Evolutionary conservation across 495 filamentous ascomycete species (phyloP).

Genomic region (Penicillium samsonianum): DNA sequence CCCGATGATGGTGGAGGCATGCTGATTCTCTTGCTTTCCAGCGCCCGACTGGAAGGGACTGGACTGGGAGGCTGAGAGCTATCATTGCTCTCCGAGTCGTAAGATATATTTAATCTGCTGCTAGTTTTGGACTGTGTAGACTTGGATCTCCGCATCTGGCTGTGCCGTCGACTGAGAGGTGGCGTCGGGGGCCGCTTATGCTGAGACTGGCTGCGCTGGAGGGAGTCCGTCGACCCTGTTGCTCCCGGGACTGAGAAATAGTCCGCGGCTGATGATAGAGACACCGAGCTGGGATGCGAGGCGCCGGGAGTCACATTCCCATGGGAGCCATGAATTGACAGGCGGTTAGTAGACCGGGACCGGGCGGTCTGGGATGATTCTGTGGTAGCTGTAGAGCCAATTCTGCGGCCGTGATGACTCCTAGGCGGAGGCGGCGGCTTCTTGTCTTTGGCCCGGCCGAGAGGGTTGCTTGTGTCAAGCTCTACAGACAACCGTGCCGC

Average conservation of each 20-base stretch:
- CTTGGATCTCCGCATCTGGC: conserved; percentile 48
- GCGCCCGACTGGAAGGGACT: conserved; percentile 20
- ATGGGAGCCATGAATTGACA: conserved; percentile 33
- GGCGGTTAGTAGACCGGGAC: conserved; percentile 29
- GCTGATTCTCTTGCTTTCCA: conserved; percentile 25
- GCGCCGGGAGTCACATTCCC: conserved; percentile 28
- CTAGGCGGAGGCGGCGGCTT: conserved; percentile 60
- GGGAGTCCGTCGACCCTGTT: conserved; percentile 26
- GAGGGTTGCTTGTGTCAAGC: conserved; percentile 39
- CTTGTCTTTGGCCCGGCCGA: conserved; percentile 32
- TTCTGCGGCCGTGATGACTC: conserved; percentile 69
- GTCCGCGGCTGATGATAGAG: conserved; percentile 44
- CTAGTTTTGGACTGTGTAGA: conserved; percentile 40
- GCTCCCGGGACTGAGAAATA: conserved; percentile 30
- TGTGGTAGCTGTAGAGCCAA: conserved; percentile 40
- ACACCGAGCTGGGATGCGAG: conserved; percentile 53
- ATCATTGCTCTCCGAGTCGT: conserved; percentile 26
- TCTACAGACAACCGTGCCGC: conserved; percentile 41
- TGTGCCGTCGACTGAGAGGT: conserved; percentile 50
- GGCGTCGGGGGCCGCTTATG: conserved; percentile 53
- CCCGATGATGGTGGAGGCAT: conserved; percentile 28
- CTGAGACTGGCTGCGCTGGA: conserved; percentile 41
- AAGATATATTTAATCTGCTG: conserved; percentile 36
- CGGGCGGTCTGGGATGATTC: conserved; percentile 31
- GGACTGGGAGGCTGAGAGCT: conserved; percentile 40